Evolutionary conservation across 208 protist species (phyloP).

Genomic region (Leishmania tropica): DNA sequence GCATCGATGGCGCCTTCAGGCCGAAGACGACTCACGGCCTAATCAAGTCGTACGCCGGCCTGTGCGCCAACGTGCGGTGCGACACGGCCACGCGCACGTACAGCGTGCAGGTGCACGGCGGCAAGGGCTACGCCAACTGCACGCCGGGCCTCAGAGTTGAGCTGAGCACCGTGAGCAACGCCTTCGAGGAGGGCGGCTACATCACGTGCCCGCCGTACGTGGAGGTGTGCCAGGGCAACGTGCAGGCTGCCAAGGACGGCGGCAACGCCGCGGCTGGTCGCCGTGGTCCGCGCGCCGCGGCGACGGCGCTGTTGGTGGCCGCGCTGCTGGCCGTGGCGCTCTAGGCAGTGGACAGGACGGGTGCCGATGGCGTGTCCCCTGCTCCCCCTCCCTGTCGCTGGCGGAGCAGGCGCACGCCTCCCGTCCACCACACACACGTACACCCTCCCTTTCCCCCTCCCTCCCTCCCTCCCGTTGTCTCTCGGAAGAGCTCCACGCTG

Average conservation of each 20-base stretch:
- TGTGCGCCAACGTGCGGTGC: neutral
- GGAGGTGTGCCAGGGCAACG: neutral
- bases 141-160: neutral
- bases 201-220: neutral
- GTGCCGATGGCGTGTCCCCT: too few species aligned
- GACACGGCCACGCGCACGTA: neutral
- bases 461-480: neutral
- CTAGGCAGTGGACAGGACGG: too few species aligned
- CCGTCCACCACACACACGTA: too few species aligned
- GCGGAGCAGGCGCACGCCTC: too few species aligned
- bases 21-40: neutral
- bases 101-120: neutral
- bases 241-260: neutral
- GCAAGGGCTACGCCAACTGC: neutral
- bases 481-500: too few species aligned
- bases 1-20: neutral
- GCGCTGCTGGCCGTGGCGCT: neutral
- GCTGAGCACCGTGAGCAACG: neutral
- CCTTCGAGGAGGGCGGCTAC: neutral
- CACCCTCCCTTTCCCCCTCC: too few species aligned
- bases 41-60: neutral
- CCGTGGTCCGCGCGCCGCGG: neutral
- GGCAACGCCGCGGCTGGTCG: neutral
- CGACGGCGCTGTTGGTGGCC: neutral
- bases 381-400: too few species aligned